Conservation (phyloP, 352 stramenopile species). For the Peronosclerospora sorghi region DNA sequence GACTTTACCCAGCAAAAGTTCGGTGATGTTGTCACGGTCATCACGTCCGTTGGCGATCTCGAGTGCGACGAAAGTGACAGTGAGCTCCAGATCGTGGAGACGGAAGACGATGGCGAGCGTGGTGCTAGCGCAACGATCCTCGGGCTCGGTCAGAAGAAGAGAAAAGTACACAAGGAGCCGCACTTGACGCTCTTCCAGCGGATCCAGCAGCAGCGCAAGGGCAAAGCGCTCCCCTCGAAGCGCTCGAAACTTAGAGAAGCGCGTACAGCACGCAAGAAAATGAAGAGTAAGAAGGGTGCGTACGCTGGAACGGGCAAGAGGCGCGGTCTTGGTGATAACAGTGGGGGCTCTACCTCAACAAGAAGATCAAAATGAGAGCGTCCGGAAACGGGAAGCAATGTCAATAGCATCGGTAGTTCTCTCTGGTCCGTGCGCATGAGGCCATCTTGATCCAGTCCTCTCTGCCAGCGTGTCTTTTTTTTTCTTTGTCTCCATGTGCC, state of each 20-base stretch:
- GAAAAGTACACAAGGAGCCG: conserved; percentile 36
- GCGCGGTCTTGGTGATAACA: conserved; percentile 16
- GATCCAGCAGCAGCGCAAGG: conserved; percentile 79
- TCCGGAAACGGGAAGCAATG: conserved; percentile 21
- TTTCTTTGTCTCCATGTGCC: conserved; percentile 7
- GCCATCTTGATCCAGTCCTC: no score
- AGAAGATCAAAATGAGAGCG: conserved; percentile 34
- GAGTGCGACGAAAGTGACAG: conserved; percentile 68
- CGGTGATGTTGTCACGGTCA: conserved; percentile 79
- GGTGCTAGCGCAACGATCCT: conserved; percentile 14
- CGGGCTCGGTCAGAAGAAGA: conserved; percentile 26
- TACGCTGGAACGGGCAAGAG: conserved; percentile 19
- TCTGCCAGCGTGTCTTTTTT: conserved; percentile 1
- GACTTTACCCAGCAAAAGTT: conserved; percentile 80
- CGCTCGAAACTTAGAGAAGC: conserved; percentile 76
- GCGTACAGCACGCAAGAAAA: conserved; percentile 54
- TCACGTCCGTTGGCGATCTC: conserved; percentile 66
- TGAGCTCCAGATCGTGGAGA: conserved; percentile 49
- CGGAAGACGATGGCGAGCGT: conserved; percentile 29
- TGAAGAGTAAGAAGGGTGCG: conserved; percentile 39
- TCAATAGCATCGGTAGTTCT: conserved; percentile 30
- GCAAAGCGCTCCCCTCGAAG: conserved; percentile 72
- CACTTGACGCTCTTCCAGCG: conserved; percentile 79
- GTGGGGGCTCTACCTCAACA: conserved; percentile 16
- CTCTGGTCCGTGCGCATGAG: no score